These are phyloP conservation scores for Debaryomyces tyrocola DNA, from an alignment of 805 yeast species.

Conservation along the genomic window DNA sequence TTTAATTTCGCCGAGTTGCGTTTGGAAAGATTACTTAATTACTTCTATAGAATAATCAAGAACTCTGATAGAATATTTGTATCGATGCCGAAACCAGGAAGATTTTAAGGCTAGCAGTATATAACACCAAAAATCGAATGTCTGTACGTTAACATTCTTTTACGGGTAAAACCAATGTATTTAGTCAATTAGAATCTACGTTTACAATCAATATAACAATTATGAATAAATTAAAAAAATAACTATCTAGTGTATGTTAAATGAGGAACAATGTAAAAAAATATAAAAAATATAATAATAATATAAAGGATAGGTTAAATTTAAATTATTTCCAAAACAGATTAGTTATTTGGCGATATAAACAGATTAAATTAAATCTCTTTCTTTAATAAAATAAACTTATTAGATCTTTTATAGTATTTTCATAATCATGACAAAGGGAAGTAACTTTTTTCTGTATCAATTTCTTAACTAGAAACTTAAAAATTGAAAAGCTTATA, in stretches of 20 bases:
- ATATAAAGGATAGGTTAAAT: background rate
- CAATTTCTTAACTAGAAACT: background rate
- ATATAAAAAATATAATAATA: background rate
- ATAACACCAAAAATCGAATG: too few relatives aligned
- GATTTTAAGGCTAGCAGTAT: too few relatives aligned
- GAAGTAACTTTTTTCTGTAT: background rate
- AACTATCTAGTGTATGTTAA: slow-evolving; percentile 1
- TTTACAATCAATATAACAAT: background rate
- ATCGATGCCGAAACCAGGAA: too few relatives aligned
- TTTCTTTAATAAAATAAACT: background rate
- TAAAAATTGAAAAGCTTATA: background rate
- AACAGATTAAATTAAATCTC: background rate
- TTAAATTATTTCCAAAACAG: background rate
- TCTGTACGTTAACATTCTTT: too few relatives aligned
- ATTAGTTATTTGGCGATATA: background rate
- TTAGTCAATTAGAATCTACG: too few relatives aligned
- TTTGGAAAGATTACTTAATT: background rate
- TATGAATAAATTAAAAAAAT: background rate
- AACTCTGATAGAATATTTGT: too few relatives aligned
- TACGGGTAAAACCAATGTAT: too few relatives aligned
- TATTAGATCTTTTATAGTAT: background rate
- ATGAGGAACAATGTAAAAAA: background rate
- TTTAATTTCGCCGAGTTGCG: background rate
- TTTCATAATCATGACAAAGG: slow-evolving; percentile 11
- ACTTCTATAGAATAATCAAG: background rate